Conservation (phyloP, 805 yeast species). For the Saccharomycopsis javanensis region DNA sequence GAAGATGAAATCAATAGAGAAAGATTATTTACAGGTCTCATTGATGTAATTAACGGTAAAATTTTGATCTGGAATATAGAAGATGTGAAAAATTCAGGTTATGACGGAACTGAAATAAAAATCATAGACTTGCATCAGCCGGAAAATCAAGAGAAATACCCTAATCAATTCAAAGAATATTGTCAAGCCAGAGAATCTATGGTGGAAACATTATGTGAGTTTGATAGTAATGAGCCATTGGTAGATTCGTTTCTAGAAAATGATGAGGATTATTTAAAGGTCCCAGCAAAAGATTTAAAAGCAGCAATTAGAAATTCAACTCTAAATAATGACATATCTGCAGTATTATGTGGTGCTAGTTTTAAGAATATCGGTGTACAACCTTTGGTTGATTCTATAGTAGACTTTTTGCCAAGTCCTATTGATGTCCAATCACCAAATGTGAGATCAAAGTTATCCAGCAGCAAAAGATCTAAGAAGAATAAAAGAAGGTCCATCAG, state of each 20-base stretch:
- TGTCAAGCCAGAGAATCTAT: conserved; percentile 57
- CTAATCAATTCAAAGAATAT: conserved; percentile 39
- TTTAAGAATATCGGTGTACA: conserved; percentile 92
- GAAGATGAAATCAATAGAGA: conserved; percentile 31
- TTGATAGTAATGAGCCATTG: conserved; percentile 52
- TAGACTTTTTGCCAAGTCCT: conserved; percentile 90
- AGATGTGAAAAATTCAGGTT: conserved; percentile 19
- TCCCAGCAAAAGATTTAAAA: conserved; percentile 46
- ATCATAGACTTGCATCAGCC: conserved; percentile 35
- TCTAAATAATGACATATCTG: conserved; percentile 46
- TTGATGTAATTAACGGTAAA: conserved; percentile 63
- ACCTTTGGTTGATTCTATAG: conserved; percentile 90
- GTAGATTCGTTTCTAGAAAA: conserved; percentile 69
- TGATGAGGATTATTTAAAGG: conserved; percentile 49
- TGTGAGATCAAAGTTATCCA: conserved; percentile 26
- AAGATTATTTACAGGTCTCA: conserved; percentile 50
- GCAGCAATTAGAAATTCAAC: conserved; percentile 59
- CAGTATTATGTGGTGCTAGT: conserved; percentile 89
- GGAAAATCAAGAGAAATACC: conserved; percentile 22
- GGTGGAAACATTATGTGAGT: conserved; percentile 75
- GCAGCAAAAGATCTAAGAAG: conserved; percentile 21
- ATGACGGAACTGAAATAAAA: conserved; percentile 39
- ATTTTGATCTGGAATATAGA: conserved; percentile 35
- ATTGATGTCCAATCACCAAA: conserved; percentile 51
- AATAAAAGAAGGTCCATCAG: conserved; percentile 21